Conservation (phyloP, 2,329 filamentous ascomycete genomes). For the Trichoderma atroviride region DNA sequence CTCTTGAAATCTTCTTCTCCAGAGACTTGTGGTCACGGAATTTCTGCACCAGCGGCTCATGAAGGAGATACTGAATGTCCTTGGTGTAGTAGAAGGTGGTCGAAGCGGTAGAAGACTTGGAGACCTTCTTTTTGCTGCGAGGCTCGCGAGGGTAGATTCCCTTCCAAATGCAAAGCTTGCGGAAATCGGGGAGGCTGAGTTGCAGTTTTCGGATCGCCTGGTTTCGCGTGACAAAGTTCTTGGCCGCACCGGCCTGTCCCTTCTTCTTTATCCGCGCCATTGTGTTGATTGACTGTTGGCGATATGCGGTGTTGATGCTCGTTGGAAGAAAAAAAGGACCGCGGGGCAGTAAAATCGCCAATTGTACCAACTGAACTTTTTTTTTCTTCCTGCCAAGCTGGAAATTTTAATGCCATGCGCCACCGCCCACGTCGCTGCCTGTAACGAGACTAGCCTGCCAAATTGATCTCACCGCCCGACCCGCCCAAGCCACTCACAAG, state of each 20-base stretch:
- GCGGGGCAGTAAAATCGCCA: constrained; percentile 40
- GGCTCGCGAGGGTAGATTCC: constrained; percentile 98
- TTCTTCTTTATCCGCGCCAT: constrained; percentile 90
- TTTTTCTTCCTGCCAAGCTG: constrained; percentile 39
- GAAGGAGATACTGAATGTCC: constrained; percentile 97
- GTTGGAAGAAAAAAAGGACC: constrained; percentile 30
- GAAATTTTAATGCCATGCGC: constrained; percentile 41
- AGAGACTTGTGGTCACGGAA: constrained; percentile 97
- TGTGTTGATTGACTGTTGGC: constrained; percentile 30
- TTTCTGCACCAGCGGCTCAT: constrained; percentile 90
- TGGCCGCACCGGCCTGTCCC: constrained; percentile 87
- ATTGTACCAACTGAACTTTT: constrained; percentile 29
- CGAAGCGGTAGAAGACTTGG: constrained; percentile 83
- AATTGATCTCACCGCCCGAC: constrained; percentile 33
- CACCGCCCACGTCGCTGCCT: constrained; percentile 35
- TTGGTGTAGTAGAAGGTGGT: constrained; percentile 93
- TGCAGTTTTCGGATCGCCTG: constrained; percentile 98
- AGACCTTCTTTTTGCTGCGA: constrained; percentile 94
- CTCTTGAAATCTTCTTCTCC: constrained; percentile 95
- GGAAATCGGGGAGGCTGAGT: constrained; percentile 94
- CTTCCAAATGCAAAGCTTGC: constrained; percentile 99
- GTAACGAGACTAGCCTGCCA: constrained; percentile 28
- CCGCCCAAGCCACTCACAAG: constrained; percentile 23
- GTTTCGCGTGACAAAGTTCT: constrained; percentile 97
- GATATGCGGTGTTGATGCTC: constrained; percentile 30